Evolutionary conservation across 345 rosid genomes (phyloP), one percentile per base, ranked within the genome.

Genomic region (Citrus cavaleriei): DNA sequence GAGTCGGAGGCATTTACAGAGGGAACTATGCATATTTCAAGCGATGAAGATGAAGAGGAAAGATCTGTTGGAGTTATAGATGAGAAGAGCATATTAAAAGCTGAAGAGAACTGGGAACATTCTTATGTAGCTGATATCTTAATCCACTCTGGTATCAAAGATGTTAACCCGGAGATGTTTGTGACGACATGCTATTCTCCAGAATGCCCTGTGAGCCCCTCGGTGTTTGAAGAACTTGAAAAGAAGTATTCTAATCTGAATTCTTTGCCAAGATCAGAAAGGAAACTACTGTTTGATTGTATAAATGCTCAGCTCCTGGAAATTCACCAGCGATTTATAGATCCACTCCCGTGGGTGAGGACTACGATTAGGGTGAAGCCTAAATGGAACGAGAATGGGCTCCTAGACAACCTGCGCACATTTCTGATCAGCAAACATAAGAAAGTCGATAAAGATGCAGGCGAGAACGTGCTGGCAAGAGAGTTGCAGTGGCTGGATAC

Each of bases 221-320:
- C 65, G 13, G 81, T 92, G 68, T 97, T 94, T 2, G 90, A 93
- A 78, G 91, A 89, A 80, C 91, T 94, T 0, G 98, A 97, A 89
- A 88, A 90, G 82, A 89, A 86, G 77, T 90, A 91, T 79, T 71
- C 79, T 4, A 35, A 66, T 60, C 73, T 74, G 70, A 78, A 76
- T 70, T 79, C 85, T 62, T 89, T 88, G 76, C 72, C 84, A 19
- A 88, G 88, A 83, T 46, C 87, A n/a, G 98, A 92, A 58, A 87
- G 99, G 76, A 88, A 77, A 79, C 87, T 94, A 55, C 85, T 92
- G 7, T 97, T 93, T 16, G 94, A 97, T 70, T 87, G 85, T 4
- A 82, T 94, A 49, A 94, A 90, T 78, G 77, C 75, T 4, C 90
- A 90, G 54, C 88, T 94, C 34, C 49, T 77, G 60, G 87, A 80